Evolutionary conservation across 2,329 filamentous ascomycete species (phyloP).

Genomic region (Trichoderma sp.): DNA sequence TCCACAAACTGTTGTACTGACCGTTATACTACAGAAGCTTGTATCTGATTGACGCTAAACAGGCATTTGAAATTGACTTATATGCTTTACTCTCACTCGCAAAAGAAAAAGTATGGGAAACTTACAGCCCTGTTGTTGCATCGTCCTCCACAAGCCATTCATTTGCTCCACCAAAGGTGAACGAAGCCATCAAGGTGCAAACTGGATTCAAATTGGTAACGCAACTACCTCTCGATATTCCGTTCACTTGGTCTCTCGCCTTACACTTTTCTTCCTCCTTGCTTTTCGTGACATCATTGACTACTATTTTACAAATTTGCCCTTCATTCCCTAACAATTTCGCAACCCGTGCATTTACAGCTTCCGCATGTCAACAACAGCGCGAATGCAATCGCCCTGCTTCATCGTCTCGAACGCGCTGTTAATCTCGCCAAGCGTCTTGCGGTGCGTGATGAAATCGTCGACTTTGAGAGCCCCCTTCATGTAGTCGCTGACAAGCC

Average conservation of each 20-base stretch:
- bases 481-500: slow-evolving; percentile 87
- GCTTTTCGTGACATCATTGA: background rate
- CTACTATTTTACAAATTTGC: background rate
- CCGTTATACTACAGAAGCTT: slow-evolving; percentile 38
- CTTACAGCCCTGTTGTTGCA: too few relatives aligned
- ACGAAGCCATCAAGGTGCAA: slow-evolving; percentile 16
- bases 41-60: background rate
- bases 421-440: slow-evolving; percentile 82
- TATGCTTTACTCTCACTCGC: background rate
- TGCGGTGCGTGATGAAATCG: slow-evolving; percentile 98
- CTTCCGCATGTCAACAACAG: slow-evolving; percentile 72
- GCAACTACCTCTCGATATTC: background rate
- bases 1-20: slow-evolving; percentile 40
- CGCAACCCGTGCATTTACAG: slow-evolving; percentile 30
- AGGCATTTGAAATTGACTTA: background rate
- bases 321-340: too few relatives aligned
- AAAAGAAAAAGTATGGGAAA: too few relatives aligned
- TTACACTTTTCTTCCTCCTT: background rate
- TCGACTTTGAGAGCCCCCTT: slow-evolving; percentile 92
- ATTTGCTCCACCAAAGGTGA: background rate
- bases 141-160: background rate
- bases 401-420: slow-evolving; percentile 92
- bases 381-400: slow-evolving; percentile 93
- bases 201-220: background rate
- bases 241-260: background rate